Evolutionary conservation across 345 rosid species (phyloP), one percentile per base, ranked within the genome.

Genomic region (Euphorbia peplus): DNA sequence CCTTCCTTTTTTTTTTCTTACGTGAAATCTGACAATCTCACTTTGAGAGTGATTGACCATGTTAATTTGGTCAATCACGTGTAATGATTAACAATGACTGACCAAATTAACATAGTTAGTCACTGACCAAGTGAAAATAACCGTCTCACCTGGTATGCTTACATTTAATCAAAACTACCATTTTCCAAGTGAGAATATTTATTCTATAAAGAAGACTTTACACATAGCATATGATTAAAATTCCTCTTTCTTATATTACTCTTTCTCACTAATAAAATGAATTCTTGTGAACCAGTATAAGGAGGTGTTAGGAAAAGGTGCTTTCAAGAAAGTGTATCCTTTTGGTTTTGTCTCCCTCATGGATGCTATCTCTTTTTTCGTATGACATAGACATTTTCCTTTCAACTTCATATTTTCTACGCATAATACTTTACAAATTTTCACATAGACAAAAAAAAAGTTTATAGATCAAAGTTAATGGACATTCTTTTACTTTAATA

Each of bases 281-380:
- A 28, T 11, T 11, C 25, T 19, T n/a, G 9, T 47, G 26, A 15
- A 61, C 16, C 90, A 89, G 95, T 89, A 86, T 66, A 87, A 82
- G 59, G 95, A 89, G 69, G 78, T 89, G 68, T 71, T 89, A 12
- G 91, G 91, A 35, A 85, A 82, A 75, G 95, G 95, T 51, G 95
- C 91, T 69, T 89, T 86, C 82, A 89, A 89, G 86, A 89, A 86
- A 16, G 95, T 78, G 95, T 89, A 89, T 86, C 85, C 87, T 83
- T 77, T 47, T 32, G 1, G 16, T 63, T 61, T 12, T 2, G 28
- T 41, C 56, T 0, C 30, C 25, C 15, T n/a, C 30, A 54, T 48
- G 16, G 19, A 13, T 15, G 19, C 21, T 8, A 48, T 48, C 0
- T 47, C 10, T 48, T 48, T 15, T 48, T 48, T 48, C 3, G 21